These are phyloP conservation scores for Acacia crassicarpa DNA, from an alignment of 306 rosid species.

Conservation along the genomic window DNA sequence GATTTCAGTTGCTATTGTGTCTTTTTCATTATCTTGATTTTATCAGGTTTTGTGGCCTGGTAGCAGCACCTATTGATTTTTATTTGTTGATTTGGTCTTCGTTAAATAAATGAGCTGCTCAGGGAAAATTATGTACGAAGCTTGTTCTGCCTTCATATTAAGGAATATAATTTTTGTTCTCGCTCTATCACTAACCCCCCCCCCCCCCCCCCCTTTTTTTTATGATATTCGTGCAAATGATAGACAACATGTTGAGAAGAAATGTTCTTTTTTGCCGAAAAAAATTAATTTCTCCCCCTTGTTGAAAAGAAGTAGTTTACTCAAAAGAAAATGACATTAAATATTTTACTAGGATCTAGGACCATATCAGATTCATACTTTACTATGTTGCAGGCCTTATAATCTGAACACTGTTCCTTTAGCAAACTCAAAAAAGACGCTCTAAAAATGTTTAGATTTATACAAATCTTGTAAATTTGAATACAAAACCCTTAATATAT, in stretches of 20 bases:
- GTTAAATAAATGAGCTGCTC: constrained; percentile 39
- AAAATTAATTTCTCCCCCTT: not conserved
- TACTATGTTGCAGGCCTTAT: no score
- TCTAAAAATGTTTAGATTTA: no score
- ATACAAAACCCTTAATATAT: no score
- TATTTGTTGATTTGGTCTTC: constrained; percentile 25
- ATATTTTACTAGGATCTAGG: no score
- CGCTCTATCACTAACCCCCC: not conserved
- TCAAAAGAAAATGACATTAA: no score
- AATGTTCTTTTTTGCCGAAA: no score
- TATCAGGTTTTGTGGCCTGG: constrained; percentile 23
- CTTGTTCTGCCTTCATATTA: not conserved
- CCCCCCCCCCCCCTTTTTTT: not conserved
- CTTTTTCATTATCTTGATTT: constrained; percentile 24
- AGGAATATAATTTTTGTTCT: not conserved
- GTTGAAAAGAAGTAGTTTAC: not conserved
- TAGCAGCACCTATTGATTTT: constrained; percentile 5
- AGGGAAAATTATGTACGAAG: not conserved
- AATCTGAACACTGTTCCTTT: no score
- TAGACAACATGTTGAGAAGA: not conserved
- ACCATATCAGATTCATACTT: no score
- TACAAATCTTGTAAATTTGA: no score
- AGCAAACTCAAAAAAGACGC: no score
- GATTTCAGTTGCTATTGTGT: constrained; percentile 21
- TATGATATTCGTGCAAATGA: not conserved